Base-by-base conservation (phyloP, 371 early-diverging fungal species). In the Mucor irregularis region DNA sequence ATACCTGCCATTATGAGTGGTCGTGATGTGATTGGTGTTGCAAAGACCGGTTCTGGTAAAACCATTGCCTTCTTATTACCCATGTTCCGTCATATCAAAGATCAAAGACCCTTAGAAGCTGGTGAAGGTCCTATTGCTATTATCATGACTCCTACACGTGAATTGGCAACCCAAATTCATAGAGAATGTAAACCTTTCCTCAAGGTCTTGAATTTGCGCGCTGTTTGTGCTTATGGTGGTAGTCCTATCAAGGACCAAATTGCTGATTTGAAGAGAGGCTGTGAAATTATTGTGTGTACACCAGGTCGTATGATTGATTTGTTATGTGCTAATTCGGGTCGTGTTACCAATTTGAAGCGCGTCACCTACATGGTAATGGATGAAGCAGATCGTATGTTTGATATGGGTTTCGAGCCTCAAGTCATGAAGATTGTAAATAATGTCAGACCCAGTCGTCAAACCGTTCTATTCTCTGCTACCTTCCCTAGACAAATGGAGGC, bases 271-370 rank as follows among this genome's bases (percentile, higher is more conserved):
- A 98, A 98, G 73, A 84, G 95, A 52, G 99, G 99, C 2, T 94
- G 95, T 56, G 99, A 99, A 67, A 94, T 99, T 62, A 86, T 99
- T 53, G 95, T 99, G 31, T 96, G 97, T 73, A 99, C 99, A 13
- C 99, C 99, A 14, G 99, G 99, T 4, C 89, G 99, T 58, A 87
- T 99, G 89, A 99, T 99, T 68, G 99, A 99, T 77, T 73, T 99
- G 49, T 81, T 99, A 39, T 91, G 94, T 72, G 96, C 97, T 43
- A 97, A 97, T 73, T 86, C 90, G 24, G 99, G 97, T 42, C 86
- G 94, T 56, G 95, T 95, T n/a, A 95, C 96, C 21, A 97, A 96
- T 62, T 80, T 99, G 57, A 77, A 77, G 43, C 84, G 98, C 30
- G 94, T 95, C 47, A 97, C 98, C 0, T 98, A 96, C 71, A 60